A percentile compares a stretch with the other conserved stretches of the same genome.
These are phyloP conservation scores for Petrea volubilis DNA, from an alignment of 257 asterid genomes.

Conservation along the genomic window DNA sequence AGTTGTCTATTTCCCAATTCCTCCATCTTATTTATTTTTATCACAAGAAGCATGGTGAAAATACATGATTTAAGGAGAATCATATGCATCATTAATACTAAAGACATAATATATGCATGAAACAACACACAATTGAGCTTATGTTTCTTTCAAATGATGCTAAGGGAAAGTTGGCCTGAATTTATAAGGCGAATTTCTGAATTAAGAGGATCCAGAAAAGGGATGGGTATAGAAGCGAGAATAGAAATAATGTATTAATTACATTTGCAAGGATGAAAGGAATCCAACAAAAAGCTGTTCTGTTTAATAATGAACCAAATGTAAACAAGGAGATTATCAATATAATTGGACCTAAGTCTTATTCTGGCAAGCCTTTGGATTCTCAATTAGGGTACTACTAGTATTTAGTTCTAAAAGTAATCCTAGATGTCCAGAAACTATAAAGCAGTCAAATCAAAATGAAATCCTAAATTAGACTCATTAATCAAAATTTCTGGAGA, in stretches of 20 bases:
- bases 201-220: background rate
- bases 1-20: background rate
- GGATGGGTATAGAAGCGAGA: background rate
- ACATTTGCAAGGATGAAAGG: background rate
- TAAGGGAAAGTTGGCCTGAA: background rate
- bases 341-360: background rate
- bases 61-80: background rate
- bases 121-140: background rate
- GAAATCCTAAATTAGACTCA: background rate
- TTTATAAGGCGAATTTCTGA: background rate
- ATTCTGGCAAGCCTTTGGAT: background rate
- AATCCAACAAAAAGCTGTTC: background rate
- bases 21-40: background rate
- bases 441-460: background rate
- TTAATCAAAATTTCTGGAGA: background rate
- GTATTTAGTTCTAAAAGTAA: background rate
- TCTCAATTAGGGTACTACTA: background rate
- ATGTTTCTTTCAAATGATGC: background rate
- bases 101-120: background rate
- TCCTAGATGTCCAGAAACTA: background rate
- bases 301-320: background rate
- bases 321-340: background rate
- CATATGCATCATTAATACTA: background rate
- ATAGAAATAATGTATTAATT: background rate
- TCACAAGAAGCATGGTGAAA: background rate